Conservation (phyloP, 257 asterid genomes). For the Schizonepeta tenuifolia region DNA sequence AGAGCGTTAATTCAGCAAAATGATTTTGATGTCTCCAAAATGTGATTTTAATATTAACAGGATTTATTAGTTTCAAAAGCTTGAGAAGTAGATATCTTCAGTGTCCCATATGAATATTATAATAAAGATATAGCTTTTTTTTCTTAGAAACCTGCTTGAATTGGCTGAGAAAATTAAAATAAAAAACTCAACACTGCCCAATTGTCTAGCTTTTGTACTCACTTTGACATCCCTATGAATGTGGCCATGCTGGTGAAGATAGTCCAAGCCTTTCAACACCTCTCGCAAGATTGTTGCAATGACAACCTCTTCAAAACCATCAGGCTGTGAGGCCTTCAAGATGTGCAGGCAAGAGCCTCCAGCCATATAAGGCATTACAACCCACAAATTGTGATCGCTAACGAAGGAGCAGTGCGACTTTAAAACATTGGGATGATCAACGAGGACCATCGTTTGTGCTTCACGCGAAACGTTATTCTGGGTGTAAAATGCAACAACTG, state of each 20-base stretch:
- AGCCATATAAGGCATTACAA: constrained; percentile 96
- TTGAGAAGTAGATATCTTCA: neutral
- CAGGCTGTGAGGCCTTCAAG: constrained; percentile 81
- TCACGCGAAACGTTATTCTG: constrained; percentile 93
- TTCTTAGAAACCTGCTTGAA: constrained; percentile 8
- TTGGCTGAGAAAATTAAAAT: constrained; percentile 12
- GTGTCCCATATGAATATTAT: neutral
- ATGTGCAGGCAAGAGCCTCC: constrained; percentile 99
- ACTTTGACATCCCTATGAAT: constrained; percentile 98
- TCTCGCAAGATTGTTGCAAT: constrained; percentile 94
- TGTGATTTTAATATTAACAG: neutral
- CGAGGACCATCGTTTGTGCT: constrained; percentile 94
- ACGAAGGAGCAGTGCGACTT: constrained; percentile 97
- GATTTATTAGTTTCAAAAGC: neutral
- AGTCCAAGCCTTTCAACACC: constrained; percentile 86
- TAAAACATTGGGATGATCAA: constrained; percentile 94
- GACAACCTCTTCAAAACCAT: constrained; percentile 94
- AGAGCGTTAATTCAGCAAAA: constrained; percentile 5
- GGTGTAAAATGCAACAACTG: constrained; percentile 33
- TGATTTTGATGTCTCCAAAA: constrained; percentile 20
- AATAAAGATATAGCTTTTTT: constrained; percentile 4
- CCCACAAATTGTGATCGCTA: constrained; percentile 89
- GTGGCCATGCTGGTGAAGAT: constrained; percentile 97
- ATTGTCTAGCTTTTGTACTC: constrained; percentile 41
- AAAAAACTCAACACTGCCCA: constrained; percentile 5